These are phyloP conservation scores for Hymenoscyphus fraxineus DNA, from an alignment of 2,329 filamentous ascomycete genomes.

Conservation along the genomic window DNA sequence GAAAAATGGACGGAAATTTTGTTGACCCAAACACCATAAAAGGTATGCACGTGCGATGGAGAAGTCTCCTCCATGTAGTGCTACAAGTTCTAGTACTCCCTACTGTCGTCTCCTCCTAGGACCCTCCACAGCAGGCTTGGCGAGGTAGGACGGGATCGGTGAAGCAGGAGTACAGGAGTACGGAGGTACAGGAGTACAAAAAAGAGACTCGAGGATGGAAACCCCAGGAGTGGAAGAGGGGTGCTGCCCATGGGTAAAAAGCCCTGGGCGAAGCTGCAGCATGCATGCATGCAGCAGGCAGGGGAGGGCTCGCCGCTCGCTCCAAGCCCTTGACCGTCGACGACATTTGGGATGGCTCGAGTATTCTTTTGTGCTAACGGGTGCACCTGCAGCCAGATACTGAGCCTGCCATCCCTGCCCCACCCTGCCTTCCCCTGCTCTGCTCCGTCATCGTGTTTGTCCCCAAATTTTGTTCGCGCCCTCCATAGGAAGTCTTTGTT, in stretches of 20 bases:
- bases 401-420: no score
- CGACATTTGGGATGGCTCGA: neutral
- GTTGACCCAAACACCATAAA: neutral
- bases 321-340: constrained; percentile 2
- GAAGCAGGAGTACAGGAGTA: neutral
- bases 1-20: neutral
- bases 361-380: neutral
- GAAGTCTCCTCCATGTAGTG: neutral
- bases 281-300: neutral
- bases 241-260: neutral
- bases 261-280: neutral
- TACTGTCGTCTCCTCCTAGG: neutral
- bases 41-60: neutral
- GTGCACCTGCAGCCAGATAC: no score
- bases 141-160: neutral
- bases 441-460: no score
- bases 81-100: neutral
- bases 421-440: no score
- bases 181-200: neutral
- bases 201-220: constrained; percentile 1
- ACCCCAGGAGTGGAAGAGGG: neutral
- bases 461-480: no score
- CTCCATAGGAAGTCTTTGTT: no score
- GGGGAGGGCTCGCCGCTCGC: constrained; percentile 2
- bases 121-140: neutral